Conservation (phyloP, 2,329 filamentous ascomycete species). For the Cryphonectria naterciae region DNA sequence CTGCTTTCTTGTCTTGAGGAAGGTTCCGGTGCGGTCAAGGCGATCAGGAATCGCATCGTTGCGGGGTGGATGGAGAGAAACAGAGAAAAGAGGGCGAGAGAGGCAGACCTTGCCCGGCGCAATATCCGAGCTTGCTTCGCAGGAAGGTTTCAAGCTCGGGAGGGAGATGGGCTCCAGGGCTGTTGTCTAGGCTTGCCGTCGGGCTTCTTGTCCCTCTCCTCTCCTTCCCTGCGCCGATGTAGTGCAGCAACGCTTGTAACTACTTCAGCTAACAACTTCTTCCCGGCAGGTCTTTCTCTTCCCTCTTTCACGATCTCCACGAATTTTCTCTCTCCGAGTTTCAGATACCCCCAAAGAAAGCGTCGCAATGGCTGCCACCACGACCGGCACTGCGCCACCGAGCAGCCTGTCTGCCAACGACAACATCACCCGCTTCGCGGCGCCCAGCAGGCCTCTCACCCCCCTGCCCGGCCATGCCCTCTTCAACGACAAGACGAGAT, state of each 20-base stretch:
- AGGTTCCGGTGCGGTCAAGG: background rate
- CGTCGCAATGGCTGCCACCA: conserved; percentile 58
- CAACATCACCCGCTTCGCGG: conserved; percentile 96
- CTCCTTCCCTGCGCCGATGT: background rate
- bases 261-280: conserved; percentile 12
- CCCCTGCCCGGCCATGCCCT: conserved; percentile 86
- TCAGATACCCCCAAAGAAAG: conserved; percentile 28
- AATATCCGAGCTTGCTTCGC: conserved; percentile 6
- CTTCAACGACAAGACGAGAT: conserved; percentile 99
- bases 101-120: background rate
- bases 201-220: background rate
- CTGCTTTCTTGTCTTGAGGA: conserved; percentile 1
- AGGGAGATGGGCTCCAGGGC: background rate
- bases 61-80: background rate
- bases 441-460: conserved; percentile 89
- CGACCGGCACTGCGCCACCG: conserved; percentile 51
- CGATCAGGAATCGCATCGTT: background rate
- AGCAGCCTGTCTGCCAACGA: conserved; percentile 79
- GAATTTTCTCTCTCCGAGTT: conserved; percentile 27
- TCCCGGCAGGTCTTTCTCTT: conserved; percentile 18
- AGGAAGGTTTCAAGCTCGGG: no score
- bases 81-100: background rate
- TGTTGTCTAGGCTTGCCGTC: background rate
- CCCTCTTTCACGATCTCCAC: conserved; percentile 24
- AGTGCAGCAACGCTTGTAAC: background rate